Conservation (phyloP, 1,284 basidiomycete species). For the Termitomyces sp. region DNA sequence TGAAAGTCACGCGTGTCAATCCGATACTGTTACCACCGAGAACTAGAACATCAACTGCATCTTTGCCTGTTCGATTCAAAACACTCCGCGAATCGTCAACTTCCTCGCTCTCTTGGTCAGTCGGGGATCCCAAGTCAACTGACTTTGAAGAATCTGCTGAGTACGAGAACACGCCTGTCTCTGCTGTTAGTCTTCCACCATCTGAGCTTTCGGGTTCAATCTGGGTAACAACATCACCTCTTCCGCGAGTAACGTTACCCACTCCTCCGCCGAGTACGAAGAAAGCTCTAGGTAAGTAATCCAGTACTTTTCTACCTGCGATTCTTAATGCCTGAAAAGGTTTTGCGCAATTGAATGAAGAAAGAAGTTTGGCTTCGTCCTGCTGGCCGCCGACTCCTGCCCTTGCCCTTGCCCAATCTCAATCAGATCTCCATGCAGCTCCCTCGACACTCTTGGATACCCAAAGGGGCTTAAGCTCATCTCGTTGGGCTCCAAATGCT, state of each 20-base stretch:
- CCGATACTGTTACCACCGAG: neutral
- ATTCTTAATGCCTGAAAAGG: no score
- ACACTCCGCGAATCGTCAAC: neutral
- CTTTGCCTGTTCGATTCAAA: neutral
- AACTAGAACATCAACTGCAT: neutral
- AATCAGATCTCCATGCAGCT: neutral
- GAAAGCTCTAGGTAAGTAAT: neutral
- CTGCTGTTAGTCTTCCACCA: neutral
- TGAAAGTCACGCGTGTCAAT: neutral
- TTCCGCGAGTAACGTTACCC: neutral
- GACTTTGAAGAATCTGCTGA: neutral
- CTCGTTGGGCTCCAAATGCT: neutral
- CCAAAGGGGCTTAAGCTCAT: neutral
- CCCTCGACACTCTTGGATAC: neutral
- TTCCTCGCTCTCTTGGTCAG: neutral
- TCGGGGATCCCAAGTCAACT: neutral
- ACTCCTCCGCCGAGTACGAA: neutral
- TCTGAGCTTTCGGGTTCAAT: neutral
- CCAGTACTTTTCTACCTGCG: no score
- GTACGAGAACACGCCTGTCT: neutral
- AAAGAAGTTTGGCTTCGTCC: neutral
- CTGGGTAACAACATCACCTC: neutral
- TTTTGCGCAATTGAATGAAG: neutral
- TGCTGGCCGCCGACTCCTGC: neutral
- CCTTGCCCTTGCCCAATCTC: neutral